Evolutionary conservation across 1,284 basidiomycete genomes (phyloP), one percentile per base, ranked within the genome.

Genomic region (Ceratobasidium sp.): DNA sequence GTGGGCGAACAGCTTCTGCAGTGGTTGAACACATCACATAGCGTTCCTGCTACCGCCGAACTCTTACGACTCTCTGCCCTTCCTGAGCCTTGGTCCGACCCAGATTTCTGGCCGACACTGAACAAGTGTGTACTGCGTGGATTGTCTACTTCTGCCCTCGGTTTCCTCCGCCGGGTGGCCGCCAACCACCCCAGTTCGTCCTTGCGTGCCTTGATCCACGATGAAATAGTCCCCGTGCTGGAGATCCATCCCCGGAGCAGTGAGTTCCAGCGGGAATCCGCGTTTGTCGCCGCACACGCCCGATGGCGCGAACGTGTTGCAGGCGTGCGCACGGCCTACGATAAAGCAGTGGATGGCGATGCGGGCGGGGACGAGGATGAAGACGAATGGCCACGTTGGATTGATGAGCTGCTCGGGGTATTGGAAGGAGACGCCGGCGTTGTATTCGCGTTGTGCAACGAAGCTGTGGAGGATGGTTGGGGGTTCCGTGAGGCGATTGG

Each of bases 1-100:
- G 88, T 98, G 0, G 96, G 94, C 10, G 97, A 98, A 77, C 96
- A 98, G 76, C 84, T 99, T 0, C 88, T 98, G 82, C 94, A 98
- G 78, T 99, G 97, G 97, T 85, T 98, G 30, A 99, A 99, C 78
- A 89, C 85, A 16, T 90, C 93, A 77, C 96, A 94, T 79, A 90
- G 92, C 43, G 88, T 91, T 75, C 95, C 95, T 18, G 91, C 91
- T 3, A 90, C 90, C 0, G 91, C 93, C 78, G 92, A 96, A 78
- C 94, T 93, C 14, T 89, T 92, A 76, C 88, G 92, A 71, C 84
- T 97, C 39, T 92, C 92, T 77, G 84, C 85, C 23, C 83, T 88
- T 23, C 88, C 89, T 61, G 81, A 83, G 23, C 93, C 95, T 23
- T 97, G 94, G 93, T 87, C 91, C 74, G 89, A 94, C 75, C 89